Base-by-base conservation (phyloP, 345 rosid genomes). In the Ceriops zippeliana region DNA sequence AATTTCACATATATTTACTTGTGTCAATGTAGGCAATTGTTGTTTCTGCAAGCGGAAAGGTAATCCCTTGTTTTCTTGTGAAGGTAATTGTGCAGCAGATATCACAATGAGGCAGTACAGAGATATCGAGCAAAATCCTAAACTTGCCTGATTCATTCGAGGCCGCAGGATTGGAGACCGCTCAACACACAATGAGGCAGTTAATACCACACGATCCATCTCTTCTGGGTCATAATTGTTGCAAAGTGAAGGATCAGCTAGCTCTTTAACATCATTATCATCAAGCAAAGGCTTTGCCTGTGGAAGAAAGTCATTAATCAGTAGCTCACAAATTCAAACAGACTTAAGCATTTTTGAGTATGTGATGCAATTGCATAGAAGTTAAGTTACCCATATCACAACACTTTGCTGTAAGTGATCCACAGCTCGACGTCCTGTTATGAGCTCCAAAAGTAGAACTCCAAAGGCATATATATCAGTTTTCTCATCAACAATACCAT, bases 401-500 rank as follows among this genome's bases (percentile, higher is more conserved):
- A 93, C 73, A 69, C 95, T 93, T 67, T 81, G 85, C 38, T 86
- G 89, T 63, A 70, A 81, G 59, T 84, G 81, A 74, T 91, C 88
- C 73, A 93, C 60, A 61, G 97, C 97, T 70, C 66, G 86, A 52
- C 86, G 89, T 30, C 97, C 97, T 0, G 96, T 84, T 71, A 93
- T 84, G 66, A 93, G 86, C 84, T 93, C 98, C 79, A 93, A 75
- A 69, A 93, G 92, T 20, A 93, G 81, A 69, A 93, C 97, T 49
- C 98, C 98, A 63, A 85, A 88, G 35, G 98, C 86, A 73, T 84
- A 93, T 61, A 91, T 86, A 70, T 93, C 98, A 0, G 97, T 93
- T 79, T 93, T 93, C 84, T 90, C 98, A 24, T 93, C 97, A 0
- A 93, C 93, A 59, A 93, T 79, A 53, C 98, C 98, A 0, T 93